Evolutionary conservation across 2,329 filamentous ascomycete species (phyloP), one percentile per base, ranked within the genome.

Genomic region (Verticillium alfalfae): DNA sequence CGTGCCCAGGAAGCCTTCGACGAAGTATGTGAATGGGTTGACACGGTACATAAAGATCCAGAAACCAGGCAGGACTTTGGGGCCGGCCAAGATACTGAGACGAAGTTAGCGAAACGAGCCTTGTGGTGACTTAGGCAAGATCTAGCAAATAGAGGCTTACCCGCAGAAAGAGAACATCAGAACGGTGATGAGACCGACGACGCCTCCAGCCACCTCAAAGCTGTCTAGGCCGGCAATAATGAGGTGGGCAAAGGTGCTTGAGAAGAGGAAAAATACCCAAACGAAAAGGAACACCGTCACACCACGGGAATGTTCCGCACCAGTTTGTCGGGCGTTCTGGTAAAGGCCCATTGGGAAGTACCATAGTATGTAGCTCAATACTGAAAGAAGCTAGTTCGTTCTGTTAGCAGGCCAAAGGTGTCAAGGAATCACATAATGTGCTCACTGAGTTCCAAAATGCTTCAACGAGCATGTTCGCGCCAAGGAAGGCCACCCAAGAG

Each of bases 1-100:
- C 2, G 84, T 83, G 0, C 85, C 81, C 5, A 92, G 72, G 70
- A 94, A 82, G 0, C 85, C 88, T 52, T 83, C 81, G 38, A 92
- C 83, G 2, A 92, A 77, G 70, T 94, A 94, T 0, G 89, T 91
- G 70, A 93, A 87, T 0, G 91, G 90, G 0, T 86, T 90, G 58
- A 90, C 76, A 41, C 88, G 83, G 71, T 92, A 91, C 84, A 91
- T 88, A 78, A 90, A 91, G 66, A 87, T 84, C 90, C 90, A 93
- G 78, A 92, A 92, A 2, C 84, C 78, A 0, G 90, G 89, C n/a
- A 93, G 81, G 1, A 78, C 75, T 0, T 73, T 70, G 0, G 88
- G 88, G 2, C 79, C 75, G 6, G 86, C 86, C 58, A 92, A 79
- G 38, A 92, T 85, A 76, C 85, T 79, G 60, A 72, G n/a, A 75